Base-by-base conservation (phyloP, 1,284 basidiomycete genomes). In the Puccinia polysora region DNA sequence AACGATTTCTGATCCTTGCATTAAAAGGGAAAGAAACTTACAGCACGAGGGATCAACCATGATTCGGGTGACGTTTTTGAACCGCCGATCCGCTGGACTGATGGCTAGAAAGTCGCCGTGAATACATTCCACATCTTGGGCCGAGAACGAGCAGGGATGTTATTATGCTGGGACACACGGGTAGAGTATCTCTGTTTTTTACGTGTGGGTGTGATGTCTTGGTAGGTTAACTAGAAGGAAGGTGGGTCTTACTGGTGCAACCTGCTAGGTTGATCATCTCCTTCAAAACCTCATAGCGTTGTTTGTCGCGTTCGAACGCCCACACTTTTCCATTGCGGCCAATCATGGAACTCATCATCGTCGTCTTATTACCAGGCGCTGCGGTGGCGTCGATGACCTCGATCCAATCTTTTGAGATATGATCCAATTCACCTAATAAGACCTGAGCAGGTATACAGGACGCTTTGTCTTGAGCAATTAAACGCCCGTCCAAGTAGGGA, bases 351-450 rank as follows among this genome's bases (percentile, higher is more conserved):
- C 89, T 89, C 14, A 98, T 81, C 80, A 96, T 91, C 4, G 90
- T 90, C 0, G 96, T 98, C 82, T 99, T 99, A 82, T 99, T 99
- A 0, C 96, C 96, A 0, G 95, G 96, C 0, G 96, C 95, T 52
- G 94, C 89, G 32, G 94, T 98, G 4, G 91, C 94, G 80, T 98
- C 96, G 59, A 98, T 88, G 40, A 93, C 90, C 20, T 36, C 28
- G 1, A 45, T 65, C 2, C 45, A 70, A 2, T 25, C 55, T 77
- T 79, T 1, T 12, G 43, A 58, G 68, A 89, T 86, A 55, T 83
- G 80, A 36, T 74, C 7, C n/a, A n/a, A n/a, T n/a, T n/a, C n/a
- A 72, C 63, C 69, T n/a, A 78, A 74, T 12, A 97, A 84, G 4
- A 97, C 85, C 68, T 86, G 83, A 0, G 95, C 92, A 8, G 96